phyloP scores from a whole-genome alignment of 768 basidiomycete genomes.

The Suillus tomentosus region DNA sequence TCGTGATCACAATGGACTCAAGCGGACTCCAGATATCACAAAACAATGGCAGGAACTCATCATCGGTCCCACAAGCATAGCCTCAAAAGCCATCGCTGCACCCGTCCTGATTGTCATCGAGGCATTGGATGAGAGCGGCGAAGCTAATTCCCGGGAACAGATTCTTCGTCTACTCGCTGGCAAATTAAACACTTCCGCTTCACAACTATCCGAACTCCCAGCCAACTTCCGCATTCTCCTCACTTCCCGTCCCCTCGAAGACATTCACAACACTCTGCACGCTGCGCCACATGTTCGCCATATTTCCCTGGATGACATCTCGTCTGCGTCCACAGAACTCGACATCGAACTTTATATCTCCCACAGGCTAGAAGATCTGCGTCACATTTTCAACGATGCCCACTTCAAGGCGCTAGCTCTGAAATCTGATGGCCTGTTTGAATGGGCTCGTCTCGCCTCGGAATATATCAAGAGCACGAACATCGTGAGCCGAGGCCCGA shows the following conservation, averaged over 20 bases:
- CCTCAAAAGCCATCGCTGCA: conserved; percentile 11
- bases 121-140: conserved; percentile 22
- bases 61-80: conserved; percentile 14
- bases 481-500: not conserved
- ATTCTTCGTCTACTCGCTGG: conserved; percentile 18
- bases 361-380: not conserved
- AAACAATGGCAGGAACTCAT: conserved; percentile 22
- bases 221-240: conserved; percentile 19
- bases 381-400: not conserved
- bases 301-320: conserved; percentile 6
- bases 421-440: conserved; percentile 14
- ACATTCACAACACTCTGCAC: conserved; percentile 14
- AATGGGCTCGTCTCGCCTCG: conserved; percentile 15
- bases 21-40: not conserved
- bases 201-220: not conserved
- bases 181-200: not conserved
- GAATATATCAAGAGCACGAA: not conserved
- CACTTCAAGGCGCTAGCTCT: not conserved
- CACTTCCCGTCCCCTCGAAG: conserved; percentile 14
- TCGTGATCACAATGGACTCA: not conserved
- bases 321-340: conserved; percentile 1
- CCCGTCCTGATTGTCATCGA: conserved; percentile 30
- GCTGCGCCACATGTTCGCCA: conserved; percentile 2
- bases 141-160: conserved; percentile 3
- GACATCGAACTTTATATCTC: conserved; percentile 11